Evolutionary conservation across 2,329 filamentous ascomycete species (phyloP), one percentile per base, ranked within the genome.

Genomic region (Periconia macrospinosa): DNA sequence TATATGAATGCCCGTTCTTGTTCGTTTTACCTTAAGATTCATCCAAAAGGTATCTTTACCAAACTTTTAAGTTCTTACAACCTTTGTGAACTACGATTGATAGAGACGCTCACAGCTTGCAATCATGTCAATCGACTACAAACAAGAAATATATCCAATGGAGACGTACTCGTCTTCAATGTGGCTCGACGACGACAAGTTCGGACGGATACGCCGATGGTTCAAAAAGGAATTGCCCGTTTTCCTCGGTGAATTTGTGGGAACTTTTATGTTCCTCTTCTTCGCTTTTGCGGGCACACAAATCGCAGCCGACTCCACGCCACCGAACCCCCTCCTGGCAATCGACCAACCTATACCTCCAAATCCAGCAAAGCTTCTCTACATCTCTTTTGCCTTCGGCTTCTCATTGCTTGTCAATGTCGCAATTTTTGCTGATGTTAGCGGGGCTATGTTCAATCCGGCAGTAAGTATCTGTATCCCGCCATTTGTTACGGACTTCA

Each of bases 261-360:
- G 77, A 43, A 78, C 76, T 0, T 77, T 79, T 58, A 70, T 79
- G 56, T 80, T 80, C 61, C 66, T 80, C 19, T 68, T 64, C 30
- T 57, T 72, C 35, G 66, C 69, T 2, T 71, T 71, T 47, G 54
- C 65, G 18, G 66, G 65, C 20, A 68, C 68, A 13, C 81, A 84
- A 65, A 73, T 83, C 19, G 74, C 78, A 56, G 81, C 82, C 49
- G 77, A 81, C 7, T 61, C 63, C 33, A 55, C 63, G 6, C 53
- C 47, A 42, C 54, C 75, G 72, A 59, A 77, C 75, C 54, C 70
- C 8, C 52, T 62, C 23, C 58, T 49, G 3, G 50, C 55, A 9
- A 53, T 52, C 41, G 45, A 54, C 1, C 50, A 57, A 11, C 49
- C 55, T 10, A 20, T 45, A 43, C 45, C 46, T 15, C 60, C 55